A percentile compares a stretch with the other conserved stretches of the same genome.
These are phyloP conservation scores for Clitopilus hobsonii DNA, from an alignment of 768 basidiomycete genomes.

Conservation along the genomic window DNA sequence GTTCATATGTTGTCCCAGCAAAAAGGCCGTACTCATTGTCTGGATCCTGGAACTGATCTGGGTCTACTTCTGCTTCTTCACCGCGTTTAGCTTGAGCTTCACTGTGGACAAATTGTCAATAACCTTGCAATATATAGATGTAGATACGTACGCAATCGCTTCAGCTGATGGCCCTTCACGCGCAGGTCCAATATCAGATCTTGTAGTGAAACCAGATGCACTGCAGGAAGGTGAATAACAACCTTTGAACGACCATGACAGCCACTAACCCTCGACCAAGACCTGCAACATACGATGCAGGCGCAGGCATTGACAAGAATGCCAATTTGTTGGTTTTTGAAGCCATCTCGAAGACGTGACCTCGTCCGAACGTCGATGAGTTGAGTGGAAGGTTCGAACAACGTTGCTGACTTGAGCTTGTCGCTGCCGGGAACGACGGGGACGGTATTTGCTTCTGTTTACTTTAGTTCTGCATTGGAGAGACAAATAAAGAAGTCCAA, in stretches of 20 bases:
- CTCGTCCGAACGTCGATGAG: neutral
- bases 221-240: slow-evolving; percentile 32
- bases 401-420: neutral
- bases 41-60: slow-evolving; percentile 93
- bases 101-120: slow-evolving; percentile 31
- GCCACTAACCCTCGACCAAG: slow-evolving; percentile 84
- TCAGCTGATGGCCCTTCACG: slow-evolving; percentile 93
- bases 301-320: slow-evolving; percentile 88
- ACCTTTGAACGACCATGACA: neutral
- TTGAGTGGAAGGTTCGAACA: neutral
- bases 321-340: slow-evolving; percentile 74
- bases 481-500: neutral
- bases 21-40: slow-evolving; percentile 97
- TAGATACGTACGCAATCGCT: slow-evolving; percentile 69
- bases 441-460: neutral
- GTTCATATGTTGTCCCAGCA: slow-evolving; percentile 92
- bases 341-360: neutral
- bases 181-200: slow-evolving; percentile 98
- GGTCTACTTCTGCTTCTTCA: slow-evolving; percentile 84
- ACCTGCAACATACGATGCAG: slow-evolving; percentile 97
- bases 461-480: neutral
- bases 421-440: neutral
- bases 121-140: neutral
- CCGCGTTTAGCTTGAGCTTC: slow-evolving; percentile 85
- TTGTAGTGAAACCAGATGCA: slow-evolving; percentile 95